Conservation (phyloP, 371 early-diverging fungal species). For the Rhizopus arrhizus region DNA sequence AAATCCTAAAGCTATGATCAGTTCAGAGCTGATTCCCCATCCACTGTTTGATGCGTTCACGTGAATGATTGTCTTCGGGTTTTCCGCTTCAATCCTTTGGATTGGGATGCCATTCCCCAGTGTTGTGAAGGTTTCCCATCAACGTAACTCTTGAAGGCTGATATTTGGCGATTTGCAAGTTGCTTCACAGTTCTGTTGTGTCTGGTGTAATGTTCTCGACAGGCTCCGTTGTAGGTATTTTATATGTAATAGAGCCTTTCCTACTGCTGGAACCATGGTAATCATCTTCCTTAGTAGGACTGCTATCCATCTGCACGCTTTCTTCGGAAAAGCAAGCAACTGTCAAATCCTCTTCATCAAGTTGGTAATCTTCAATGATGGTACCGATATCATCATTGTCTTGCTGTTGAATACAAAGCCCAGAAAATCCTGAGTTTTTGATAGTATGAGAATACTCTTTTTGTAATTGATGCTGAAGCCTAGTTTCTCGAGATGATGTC, state of each 20-base stretch:
- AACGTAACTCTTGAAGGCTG: constrained; percentile 3
- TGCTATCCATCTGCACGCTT: constrained; percentile 13
- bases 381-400: constrained; percentile 10
- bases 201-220: not conserved
- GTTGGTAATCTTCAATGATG: constrained; percentile 2
- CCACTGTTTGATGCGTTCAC: constrained; percentile 18
- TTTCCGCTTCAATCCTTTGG: not conserved
- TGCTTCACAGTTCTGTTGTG: not conserved
- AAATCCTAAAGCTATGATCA: constrained; percentile 13
- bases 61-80: constrained; percentile 4
- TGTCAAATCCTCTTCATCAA: constrained; percentile 8
- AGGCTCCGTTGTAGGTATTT: not conserved
- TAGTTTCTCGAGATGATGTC: no score
- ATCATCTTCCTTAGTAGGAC: constrained; percentile 18
- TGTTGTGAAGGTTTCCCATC: constrained; percentile 8
- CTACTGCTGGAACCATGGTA: constrained; percentile 10
- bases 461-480: no score
- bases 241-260: no score
- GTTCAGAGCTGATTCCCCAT: constrained; percentile 11
- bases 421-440: constrained; percentile 14
- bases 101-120: constrained; percentile 19
- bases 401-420: constrained; percentile 13
- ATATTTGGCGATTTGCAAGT: not conserved
- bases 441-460: no score
- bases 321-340: not conserved